Evolutionary conservation across 306 rosid species (phyloP).

Genomic region (Quercus wislizeni): DNA sequence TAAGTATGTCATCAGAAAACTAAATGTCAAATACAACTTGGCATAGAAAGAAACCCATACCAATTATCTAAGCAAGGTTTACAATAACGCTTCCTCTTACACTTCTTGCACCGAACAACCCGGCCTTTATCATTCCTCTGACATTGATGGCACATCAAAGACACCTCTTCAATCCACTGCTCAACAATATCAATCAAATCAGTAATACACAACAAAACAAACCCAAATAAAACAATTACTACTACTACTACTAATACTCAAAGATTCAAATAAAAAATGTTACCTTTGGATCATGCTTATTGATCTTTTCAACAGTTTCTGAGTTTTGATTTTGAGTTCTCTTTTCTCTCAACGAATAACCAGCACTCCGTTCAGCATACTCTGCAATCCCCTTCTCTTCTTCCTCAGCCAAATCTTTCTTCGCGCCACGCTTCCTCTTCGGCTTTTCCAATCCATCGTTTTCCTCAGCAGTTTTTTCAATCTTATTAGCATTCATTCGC

Average conservation of each 20-base stretch:
- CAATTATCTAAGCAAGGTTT: constrained; percentile 47
- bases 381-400: no score
- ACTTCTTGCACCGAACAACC: constrained; percentile 50
- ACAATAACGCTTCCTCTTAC: constrained; percentile 64
- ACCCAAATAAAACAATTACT: no score
- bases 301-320: not conserved
- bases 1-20: no score
- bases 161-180: constrained; percentile 47
- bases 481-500: no score
- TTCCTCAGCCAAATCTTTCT: no score
- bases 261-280: not conserved
- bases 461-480: no score
- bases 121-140: constrained; percentile 81
- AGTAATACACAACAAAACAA: not conserved
- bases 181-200: not conserved
- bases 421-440: no score
- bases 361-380: no score
- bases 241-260: not conserved
- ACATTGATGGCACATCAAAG: constrained; percentile 87
- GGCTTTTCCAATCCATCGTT: no score
- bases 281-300: not conserved
- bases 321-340: not conserved
- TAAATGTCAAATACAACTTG: no score
- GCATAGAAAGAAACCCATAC: constrained; percentile 25
- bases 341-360: not conserved